Base-by-base conservation (phyloP, 768 basidiomycete genomes). In the Gymnopilus dilepis region DNA sequence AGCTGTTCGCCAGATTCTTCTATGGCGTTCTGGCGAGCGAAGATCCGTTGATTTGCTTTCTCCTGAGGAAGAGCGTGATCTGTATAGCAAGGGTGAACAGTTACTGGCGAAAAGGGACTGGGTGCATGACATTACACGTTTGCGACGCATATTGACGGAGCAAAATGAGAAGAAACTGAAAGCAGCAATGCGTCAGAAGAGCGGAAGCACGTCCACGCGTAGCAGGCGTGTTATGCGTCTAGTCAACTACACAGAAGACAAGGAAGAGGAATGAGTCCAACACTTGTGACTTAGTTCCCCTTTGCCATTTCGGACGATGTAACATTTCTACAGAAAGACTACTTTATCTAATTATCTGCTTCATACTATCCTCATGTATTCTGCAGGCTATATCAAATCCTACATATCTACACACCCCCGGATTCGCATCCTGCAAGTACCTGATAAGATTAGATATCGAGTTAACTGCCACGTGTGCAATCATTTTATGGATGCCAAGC, bases 1-100 rank as follows among this genome's bases (percentile, higher is more conserved):
- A 71, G 81, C 88, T 3, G 78, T 90, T 40, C 77, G 87, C 42
- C 92, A 94, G 67, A 78, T 94, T 8, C 77, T 91, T n/a, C 74
- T 92, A 13, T 92, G 90, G 89, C 84, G 89, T 11, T 76, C 76
- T 15, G 90, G 88, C 1, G 73, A 81, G 34, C 88, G 92, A 26
- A 80, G 72, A 1, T 80, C 82, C 0, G 41, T 78, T 6, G 75
- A 77, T 4, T 73, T 91, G 9, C 79, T 89, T 11, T 72, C 83
- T 2, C 67, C 70, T 0, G 77, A 78, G 34, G 86, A 89, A 53
- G 92, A 94, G 72, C 71, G 76, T 62, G 73, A 71, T 51, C 69
- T 94, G 21, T 85, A 86, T 65, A 72, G 75, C 19, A 65, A 82
- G 33, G 88, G 85, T 26, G 63, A 75, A 56, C 75, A 72, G 62